Percentiles rank a stretch among this genome's conserved stretches.
phyloP scores from a whole-genome alignment of 2,329 filamentous ascomycete genomes.

The Xylaria sp. region DNA sequence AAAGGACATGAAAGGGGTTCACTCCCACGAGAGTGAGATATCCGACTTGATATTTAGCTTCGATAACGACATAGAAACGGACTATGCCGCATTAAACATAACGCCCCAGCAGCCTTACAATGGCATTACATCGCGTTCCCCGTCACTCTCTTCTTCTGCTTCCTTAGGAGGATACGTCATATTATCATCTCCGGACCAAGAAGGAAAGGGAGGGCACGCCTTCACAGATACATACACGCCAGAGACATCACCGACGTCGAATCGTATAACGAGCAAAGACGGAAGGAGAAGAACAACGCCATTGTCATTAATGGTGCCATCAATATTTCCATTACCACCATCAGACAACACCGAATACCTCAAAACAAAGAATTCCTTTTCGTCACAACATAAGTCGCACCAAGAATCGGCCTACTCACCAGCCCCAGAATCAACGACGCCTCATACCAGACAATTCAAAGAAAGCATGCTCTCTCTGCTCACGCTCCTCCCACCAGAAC shows the following conservation, averaged over 20 bases:
- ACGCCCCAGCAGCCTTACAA: background rate
- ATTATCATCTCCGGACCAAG: background rate
- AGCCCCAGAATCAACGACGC: slow-evolving; percentile 2
- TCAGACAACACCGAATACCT: background rate
- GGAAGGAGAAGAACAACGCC: background rate
- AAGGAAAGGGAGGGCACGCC: background rate
- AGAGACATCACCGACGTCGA: background rate
- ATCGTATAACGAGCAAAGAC: background rate
- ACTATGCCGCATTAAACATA: background rate
- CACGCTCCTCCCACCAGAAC: slow-evolving; percentile 7
- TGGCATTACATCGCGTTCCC: background rate
- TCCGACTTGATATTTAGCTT: slow-evolving; percentile 5
- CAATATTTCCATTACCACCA: background rate
- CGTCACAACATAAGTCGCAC: background rate
- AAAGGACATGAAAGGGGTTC: background rate
- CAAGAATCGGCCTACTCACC: background rate
- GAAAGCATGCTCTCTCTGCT: slow-evolving; percentile 3
- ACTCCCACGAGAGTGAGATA: background rate
- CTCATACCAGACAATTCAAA: background rate
- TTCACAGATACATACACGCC: background rate
- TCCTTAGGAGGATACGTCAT: background rate
- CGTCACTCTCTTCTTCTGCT: background rate
- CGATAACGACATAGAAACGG: background rate
- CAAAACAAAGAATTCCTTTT: background rate
- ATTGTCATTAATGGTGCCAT: background rate